These are phyloP conservation scores for Xylaria palmicola DNA, from an alignment of 495 filamentous ascomycete species.

Conservation along the genomic window DNA sequence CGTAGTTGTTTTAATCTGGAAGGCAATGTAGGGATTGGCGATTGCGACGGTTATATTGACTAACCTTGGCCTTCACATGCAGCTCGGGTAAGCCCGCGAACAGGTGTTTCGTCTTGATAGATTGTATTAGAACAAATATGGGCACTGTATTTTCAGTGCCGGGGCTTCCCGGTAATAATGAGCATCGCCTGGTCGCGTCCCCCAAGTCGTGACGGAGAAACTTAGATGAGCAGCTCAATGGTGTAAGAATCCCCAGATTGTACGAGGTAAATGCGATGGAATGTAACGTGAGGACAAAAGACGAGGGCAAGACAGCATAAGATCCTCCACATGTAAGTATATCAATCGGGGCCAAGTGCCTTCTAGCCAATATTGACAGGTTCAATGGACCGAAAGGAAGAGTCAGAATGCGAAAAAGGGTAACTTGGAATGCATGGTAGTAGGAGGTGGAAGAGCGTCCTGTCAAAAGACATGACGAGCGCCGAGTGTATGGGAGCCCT, in stretches of 20 bases:
- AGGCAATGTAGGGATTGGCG: neutral
- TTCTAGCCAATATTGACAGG: neutral
- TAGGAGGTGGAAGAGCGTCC: neutral
- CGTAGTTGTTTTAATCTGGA: slow-evolving; percentile 7
- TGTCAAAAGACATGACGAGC: slow-evolving; percentile 8
- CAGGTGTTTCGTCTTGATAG: neutral
- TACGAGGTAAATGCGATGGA: neutral
- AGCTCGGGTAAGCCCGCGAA: neutral
- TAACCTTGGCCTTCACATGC: slow-evolving; percentile 1
- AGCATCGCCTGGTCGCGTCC: neutral
- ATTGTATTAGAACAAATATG: neutral
- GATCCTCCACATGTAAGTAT: neutral
- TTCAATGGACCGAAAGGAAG: neutral
- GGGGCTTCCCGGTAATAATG: neutral
- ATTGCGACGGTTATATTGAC: neutral
- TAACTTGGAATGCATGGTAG: neutral
- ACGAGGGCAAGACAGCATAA: neutral
- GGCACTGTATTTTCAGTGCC: neutral
- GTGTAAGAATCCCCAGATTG: neutral
- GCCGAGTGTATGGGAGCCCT: slow-evolving; percentile 1
- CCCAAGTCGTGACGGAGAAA: neutral
- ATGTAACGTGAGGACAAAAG: neutral
- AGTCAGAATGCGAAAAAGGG: neutral
- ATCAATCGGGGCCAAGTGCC: slow-evolving; percentile 8
- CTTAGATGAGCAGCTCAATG: neutral